Percentiles rank a stretch among this genome's conserved stretches.
phyloP scores from a whole-genome alignment of 495 filamentous ascomycete genomes.

The Aspergillus conjunctus region DNA sequence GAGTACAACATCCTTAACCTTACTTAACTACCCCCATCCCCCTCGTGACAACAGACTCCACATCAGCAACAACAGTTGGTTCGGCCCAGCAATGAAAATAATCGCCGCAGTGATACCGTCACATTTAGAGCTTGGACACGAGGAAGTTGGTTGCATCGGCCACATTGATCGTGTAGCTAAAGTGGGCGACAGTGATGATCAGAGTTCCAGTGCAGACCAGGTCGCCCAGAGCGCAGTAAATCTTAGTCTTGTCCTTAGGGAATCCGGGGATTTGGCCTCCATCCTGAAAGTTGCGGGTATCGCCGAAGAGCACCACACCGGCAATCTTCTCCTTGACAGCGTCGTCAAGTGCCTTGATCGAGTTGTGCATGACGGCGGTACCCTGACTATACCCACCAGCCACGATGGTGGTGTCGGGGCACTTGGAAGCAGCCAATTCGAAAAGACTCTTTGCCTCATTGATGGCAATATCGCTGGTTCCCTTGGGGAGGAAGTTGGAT shows the following conservation, averaged over 20 bases:
- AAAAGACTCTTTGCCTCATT: slow-evolving; percentile 39
- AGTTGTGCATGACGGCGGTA: slow-evolving; percentile 54
- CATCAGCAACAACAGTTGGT: background rate
- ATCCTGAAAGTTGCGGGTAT: slow-evolving; percentile 58
- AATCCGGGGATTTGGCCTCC: slow-evolving; percentile 49
- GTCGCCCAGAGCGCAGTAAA: slow-evolving; percentile 55
- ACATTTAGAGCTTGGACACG: background rate
- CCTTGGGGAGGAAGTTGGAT: slow-evolving; percentile 30
- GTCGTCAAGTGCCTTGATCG: slow-evolving; percentile 41
- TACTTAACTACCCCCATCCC: background rate
- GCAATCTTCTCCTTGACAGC: slow-evolving; percentile 47
- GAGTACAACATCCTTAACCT: background rate
- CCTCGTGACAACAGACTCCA: background rate
- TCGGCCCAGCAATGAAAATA: background rate
- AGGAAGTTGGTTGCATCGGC: slow-evolving; percentile 25
- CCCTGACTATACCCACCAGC: slow-evolving; percentile 59
- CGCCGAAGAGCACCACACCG: slow-evolving; percentile 56
- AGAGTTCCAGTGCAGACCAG: slow-evolving; percentile 54
- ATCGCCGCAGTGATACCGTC: background rate
- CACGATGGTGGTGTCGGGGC: slow-evolving; percentile 58
- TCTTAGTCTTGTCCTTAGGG: slow-evolving; percentile 43
- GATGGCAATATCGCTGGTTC: slow-evolving; percentile 38
- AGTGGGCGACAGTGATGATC: slow-evolving; percentile 48
- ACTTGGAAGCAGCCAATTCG: slow-evolving; percentile 41
- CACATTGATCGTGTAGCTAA: slow-evolving; percentile 41